These are phyloP conservation scores for Lasiodiplodia theobromae DNA, from an alignment of 2,329 filamentous ascomycete species.

Conservation along the genomic window DNA sequence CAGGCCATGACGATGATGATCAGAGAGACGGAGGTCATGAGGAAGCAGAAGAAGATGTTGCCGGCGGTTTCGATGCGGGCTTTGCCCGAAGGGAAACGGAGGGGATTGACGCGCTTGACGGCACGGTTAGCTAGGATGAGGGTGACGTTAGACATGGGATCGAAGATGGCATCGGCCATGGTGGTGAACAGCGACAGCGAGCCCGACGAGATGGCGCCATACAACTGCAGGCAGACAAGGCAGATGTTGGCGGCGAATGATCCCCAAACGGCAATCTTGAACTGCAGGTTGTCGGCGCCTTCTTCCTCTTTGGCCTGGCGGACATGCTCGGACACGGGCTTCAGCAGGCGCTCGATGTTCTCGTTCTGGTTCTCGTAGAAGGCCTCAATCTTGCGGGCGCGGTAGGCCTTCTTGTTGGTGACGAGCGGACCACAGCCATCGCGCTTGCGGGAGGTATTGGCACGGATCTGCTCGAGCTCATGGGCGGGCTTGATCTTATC, in stretches of 20 bases:
- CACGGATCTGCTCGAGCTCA: conserved; percentile 78
- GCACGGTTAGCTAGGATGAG: conserved; percentile 88
- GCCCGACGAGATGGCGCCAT: conserved; percentile 83
- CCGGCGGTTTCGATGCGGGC: conserved; percentile 93
- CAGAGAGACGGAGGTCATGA: conserved; percentile 92
- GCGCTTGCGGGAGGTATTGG: conserved; percentile 82
- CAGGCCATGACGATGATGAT: conserved; percentile 91
- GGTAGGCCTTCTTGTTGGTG: conserved; percentile 50
- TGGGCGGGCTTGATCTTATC: conserved; percentile 77
- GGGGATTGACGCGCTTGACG: conserved; percentile 83
- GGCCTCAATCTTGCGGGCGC: conserved; percentile 68
- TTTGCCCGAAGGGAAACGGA: conserved; percentile 89
- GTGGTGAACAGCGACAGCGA: conserved; percentile 98
- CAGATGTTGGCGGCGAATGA: conserved; percentile 81
- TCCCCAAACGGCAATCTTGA: conserved; percentile 71
- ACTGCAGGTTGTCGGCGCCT: conserved; percentile 80
- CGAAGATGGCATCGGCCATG: conserved; percentile 95
- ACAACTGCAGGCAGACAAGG: conserved; percentile 82
- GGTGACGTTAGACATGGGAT: conserved; percentile 86
- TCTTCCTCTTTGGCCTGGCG: conserved; percentile 81
- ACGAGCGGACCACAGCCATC: conserved; percentile 57
- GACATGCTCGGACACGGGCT: conserved; percentile 90
- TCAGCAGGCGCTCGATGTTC: conserved; percentile 89
- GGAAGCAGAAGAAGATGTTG: conserved; percentile 94
- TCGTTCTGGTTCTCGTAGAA: conserved; percentile 95